Percentiles rank a stretch among this genome's conserved stretches.
Conservation (phyloP, 192 early-diverging fungal genomes). For the Backusella macrospora region DNA sequence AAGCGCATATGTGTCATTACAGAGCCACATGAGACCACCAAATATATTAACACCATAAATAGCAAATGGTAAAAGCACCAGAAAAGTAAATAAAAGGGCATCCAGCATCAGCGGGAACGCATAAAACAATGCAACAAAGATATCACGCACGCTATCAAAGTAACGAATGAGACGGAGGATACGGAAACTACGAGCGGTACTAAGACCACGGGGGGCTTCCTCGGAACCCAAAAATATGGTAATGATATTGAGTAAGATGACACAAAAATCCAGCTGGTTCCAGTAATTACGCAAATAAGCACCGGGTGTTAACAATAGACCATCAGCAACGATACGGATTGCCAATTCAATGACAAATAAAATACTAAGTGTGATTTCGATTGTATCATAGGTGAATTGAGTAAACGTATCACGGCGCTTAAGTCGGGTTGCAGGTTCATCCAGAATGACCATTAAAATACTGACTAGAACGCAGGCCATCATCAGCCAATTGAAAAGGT, state of each 20-base stretch:
- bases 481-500: conserved; percentile 54
- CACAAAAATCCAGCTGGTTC: conserved; percentile 58
- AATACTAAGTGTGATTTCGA: conserved; percentile 43
- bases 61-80: conserved; percentile 52
- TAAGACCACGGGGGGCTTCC: conserved; percentile 39
- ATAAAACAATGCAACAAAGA: conserved; percentile 37
- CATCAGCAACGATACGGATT: conserved; percentile 59
- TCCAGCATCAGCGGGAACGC: conserved; percentile 58
- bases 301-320: conserved; percentile 53
- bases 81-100: conserved; percentile 48
- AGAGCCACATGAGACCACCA: conserved; percentile 47
- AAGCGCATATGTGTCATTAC: conserved; percentile 36
- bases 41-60: conserved; percentile 58
- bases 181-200: conserved; percentile 51
- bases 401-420: conserved; percentile 15
- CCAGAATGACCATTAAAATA: conserved; percentile 35
- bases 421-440: conserved; percentile 33
- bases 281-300: conserved; percentile 52
- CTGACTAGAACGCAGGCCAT: conserved; percentile 49
- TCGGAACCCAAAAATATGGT: conserved; percentile 40
- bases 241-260: conserved; percentile 46
- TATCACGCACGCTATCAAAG: conserved; percentile 31
- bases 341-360: conserved; percentile 54
- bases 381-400: conserved; percentile 25
- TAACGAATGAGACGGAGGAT: conserved; percentile 39